phyloP scores from a whole-genome alignment of 768 basidiomycete genomes.

The Amanita exitialis region DNA sequence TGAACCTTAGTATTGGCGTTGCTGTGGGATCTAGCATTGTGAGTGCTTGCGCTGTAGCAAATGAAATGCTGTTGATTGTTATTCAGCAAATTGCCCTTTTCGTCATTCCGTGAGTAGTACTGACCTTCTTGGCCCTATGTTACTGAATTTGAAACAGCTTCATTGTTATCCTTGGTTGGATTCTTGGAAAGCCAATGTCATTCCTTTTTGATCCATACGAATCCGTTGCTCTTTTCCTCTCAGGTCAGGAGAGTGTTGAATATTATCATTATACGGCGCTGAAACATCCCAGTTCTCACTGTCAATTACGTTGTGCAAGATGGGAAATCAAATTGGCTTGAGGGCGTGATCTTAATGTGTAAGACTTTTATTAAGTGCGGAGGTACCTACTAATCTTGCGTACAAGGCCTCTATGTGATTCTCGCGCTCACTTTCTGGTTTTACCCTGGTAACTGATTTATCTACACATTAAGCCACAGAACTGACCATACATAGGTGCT shows the following conservation, averaged over 20 bases:
- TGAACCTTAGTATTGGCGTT: constrained; percentile 80
- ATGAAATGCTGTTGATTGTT: neutral
- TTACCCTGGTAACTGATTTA: constrained; percentile 29
- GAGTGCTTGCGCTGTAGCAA: constrained; percentile 17
- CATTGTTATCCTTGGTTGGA: constrained; percentile 73
- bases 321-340: constrained; percentile 78
- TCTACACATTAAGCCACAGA: neutral
- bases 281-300: constrained; percentile 48
- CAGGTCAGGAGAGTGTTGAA: constrained; percentile 18
- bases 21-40: constrained; percentile 85
- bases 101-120: constrained; percentile 60
- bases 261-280: neutral
- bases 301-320: constrained; percentile 78
- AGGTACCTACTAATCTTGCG: neutral
- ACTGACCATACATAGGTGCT: constrained; percentile 12
- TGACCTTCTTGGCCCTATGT: neutral
- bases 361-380: neutral
- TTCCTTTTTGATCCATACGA: constrained; percentile 88
- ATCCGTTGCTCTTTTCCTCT: constrained; percentile 48
- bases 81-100: constrained; percentile 74
- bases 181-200: constrained; percentile 67
- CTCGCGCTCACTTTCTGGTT: constrained; percentile 64
- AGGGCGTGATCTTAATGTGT: constrained; percentile 50
- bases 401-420: constrained; percentile 55
- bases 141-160: constrained; percentile 30